Base-by-base conservation (phyloP, 2,329 filamentous ascomycete species). In the Eutypella sp. region DNA sequence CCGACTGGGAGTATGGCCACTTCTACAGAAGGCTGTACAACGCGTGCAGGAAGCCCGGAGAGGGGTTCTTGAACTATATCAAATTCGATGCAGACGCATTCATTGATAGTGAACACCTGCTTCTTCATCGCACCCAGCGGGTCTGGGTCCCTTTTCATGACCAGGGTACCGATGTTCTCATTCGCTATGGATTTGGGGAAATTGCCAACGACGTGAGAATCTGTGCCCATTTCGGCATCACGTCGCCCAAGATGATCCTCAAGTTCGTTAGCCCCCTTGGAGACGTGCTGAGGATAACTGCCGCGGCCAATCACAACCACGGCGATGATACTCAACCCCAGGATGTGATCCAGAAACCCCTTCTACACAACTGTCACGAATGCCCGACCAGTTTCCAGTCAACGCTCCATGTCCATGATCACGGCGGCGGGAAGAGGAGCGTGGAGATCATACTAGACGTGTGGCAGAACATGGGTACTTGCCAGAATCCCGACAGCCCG, bases 191-290 rank as follows among this genome's bases (percentile, higher is more conserved):
- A 18, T 18, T 44, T 15, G 48, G 48, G 10, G 29, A 47, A 22
- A 27, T 48, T 13, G 48, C 46, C 23, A 41, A 46, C 4, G 48
- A 50, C 41, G 45, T 48, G 39, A 48, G 43, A 36, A 50, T 50
- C 23, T 50, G 48, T 38, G 25, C 40, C 19, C 48, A 50, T n/a
- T 24, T 31, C 43, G 46, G 20, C 37, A 25, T 16, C 42, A 40
- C 3, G 25, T 23, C 13, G 25, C 27, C 24, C n/a, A 42, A 48
- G 15, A 50, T 50, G 48, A 48, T 50, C 8, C 9, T 22, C 16
- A 48, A 46, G n/a, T 46, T 50, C 40, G 34, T 45, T 23, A 23
- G 39, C 10, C 48, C 48, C 7, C 25, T 50, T 15, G 10, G 42
- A 15, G 36, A 44, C 4, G 43, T 42, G 18, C 27, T 46, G 5